Percentiles rank a stretch among this genome's conserved stretches.
Evolutionary conservation across 768 basidiomycete species (phyloP).

Genomic region (Suillus americanus): DNA sequence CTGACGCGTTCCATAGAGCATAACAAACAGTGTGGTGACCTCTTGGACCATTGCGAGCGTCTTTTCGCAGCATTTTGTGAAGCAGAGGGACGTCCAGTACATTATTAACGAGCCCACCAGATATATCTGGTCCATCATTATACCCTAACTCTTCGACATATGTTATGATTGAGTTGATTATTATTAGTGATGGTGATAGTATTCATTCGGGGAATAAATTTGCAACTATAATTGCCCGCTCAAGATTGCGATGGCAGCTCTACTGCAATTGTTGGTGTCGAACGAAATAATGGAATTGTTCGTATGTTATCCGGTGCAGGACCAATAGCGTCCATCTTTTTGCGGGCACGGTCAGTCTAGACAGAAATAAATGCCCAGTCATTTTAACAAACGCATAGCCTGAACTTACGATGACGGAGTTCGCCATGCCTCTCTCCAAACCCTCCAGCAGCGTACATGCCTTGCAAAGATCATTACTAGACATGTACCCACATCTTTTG

Average conservation of each 20-base stretch:
- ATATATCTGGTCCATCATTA: not conserved
- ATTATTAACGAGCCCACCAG: slow-evolving; percentile 6
- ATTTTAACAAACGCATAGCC: not conserved
- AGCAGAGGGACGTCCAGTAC: slow-evolving; percentile 26
- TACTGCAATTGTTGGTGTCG: slow-evolving; percentile 40
- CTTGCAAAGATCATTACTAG: slow-evolving; percentile 95
- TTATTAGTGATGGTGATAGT: not conserved
- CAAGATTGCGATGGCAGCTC: slow-evolving; percentile 30
- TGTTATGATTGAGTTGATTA: not conserved
- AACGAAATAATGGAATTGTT: slow-evolving; percentile 71
- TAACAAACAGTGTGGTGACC: slow-evolving; percentile 40
- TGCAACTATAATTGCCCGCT: not conserved
- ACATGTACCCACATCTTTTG: slow-evolving; percentile 91
- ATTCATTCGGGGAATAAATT: not conserved
- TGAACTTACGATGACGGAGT: slow-evolving; percentile 56
- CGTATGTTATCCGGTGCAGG: slow-evolving; percentile 67
- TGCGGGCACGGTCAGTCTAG: slow-evolving; percentile 68
- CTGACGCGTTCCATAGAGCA: slow-evolving; percentile 55
- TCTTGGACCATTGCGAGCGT: slow-evolving; percentile 57
- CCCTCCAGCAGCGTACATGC: slow-evolving; percentile 91
- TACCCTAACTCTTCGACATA: not conserved
- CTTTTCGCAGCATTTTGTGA: slow-evolving; percentile 43
- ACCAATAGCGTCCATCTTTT: slow-evolving; percentile 57
- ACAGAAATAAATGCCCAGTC: slow-evolving; percentile 12
- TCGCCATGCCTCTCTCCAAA: slow-evolving; percentile 79